phyloP scores from a whole-genome alignment of 768 basidiomycete genomes.

The Amanita brunnescens region DNA sequence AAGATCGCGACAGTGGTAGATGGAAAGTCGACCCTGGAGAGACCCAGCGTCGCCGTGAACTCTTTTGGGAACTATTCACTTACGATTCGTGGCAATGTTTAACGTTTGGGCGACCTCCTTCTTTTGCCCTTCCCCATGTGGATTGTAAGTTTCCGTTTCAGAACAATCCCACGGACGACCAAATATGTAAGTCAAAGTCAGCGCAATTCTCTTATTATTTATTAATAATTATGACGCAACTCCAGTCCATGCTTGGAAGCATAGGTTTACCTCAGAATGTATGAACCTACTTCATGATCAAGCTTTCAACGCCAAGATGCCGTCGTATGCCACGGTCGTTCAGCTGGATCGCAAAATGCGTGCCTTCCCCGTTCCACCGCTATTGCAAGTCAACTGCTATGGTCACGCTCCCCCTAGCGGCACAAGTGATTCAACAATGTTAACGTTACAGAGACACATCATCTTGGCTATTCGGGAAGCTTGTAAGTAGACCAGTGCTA shows the following conservation, averaged over 20 bases:
- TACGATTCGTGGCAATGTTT: conserved; percentile 52
- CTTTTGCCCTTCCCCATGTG: conserved; percentile 57
- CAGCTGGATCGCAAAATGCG: conserved; percentile 60
- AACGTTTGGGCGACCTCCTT: conserved; percentile 64
- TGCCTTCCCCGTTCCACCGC: conserved; percentile 57
- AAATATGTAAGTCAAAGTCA: conserved; percentile 48
- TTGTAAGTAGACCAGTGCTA: conserved; percentile 32
- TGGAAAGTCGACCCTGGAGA: conserved; percentile 55
- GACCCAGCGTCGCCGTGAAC: conserved; percentile 52
- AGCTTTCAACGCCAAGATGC: conserved; percentile 62
- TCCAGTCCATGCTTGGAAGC: conserved; percentile 61
- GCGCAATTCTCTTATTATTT: not conserved
- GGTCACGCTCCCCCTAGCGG: conserved; percentile 43
- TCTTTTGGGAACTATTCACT: conserved; percentile 61
- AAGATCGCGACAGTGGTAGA: conserved; percentile 64
- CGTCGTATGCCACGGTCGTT: conserved; percentile 58
- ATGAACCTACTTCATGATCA: conserved; percentile 65
- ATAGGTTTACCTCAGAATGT: conserved; percentile 58
- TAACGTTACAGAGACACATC: conserved; percentile 58
- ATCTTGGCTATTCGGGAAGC: conserved; percentile 61
- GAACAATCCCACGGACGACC: conserved; percentile 42
- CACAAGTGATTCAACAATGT: conserved; percentile 39
- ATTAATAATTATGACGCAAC: conserved; percentile 3
- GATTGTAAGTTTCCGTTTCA: conserved; percentile 55
- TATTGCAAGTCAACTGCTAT: conserved; percentile 61